Conservation (phyloP, 2,329 filamentous ascomycete genomes). For the Aspergillus pseudoviridinutans region DNA sequence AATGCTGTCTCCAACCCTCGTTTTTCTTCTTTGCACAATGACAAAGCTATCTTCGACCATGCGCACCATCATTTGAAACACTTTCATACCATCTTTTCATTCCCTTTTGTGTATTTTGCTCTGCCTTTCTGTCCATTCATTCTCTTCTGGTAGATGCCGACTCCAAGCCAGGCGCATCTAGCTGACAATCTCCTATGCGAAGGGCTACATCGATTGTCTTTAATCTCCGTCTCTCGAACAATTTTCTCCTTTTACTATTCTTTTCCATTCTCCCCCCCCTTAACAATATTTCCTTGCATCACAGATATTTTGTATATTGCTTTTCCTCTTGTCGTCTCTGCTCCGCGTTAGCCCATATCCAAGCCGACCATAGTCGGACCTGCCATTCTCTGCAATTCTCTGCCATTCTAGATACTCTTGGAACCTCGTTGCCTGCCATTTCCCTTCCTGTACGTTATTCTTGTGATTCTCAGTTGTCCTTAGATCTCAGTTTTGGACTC, state of each 20-base stretch:
- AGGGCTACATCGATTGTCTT: neutral
- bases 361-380: neutral
- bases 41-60: slow-evolving; percentile 12
- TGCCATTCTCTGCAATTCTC: neutral
- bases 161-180: neutral
- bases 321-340: neutral
- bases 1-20: slow-evolving; percentile 3
- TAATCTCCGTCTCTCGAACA: neutral
- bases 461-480: neutral
- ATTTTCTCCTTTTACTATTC: slow-evolving; percentile 2
- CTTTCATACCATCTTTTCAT: slow-evolving; percentile 6
- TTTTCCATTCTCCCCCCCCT: neutral
- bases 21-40: slow-evolving; percentile 8
- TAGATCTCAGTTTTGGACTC: neutral
- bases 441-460: slow-evolving; percentile 1
- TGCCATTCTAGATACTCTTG: neutral
- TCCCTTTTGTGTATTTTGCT: slow-evolving; percentile 7
- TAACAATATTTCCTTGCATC: neutral
- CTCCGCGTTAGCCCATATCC: neutral
- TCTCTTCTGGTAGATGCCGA: neutral
- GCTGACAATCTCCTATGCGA: neutral
- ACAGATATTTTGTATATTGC: neutral
- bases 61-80: slow-evolving; percentile 13
- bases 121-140: neutral
- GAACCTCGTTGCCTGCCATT: neutral